Conservation (phyloP, 495 filamentous ascomycete genomes). For the Hapsidospora chrysogenum region DNA sequence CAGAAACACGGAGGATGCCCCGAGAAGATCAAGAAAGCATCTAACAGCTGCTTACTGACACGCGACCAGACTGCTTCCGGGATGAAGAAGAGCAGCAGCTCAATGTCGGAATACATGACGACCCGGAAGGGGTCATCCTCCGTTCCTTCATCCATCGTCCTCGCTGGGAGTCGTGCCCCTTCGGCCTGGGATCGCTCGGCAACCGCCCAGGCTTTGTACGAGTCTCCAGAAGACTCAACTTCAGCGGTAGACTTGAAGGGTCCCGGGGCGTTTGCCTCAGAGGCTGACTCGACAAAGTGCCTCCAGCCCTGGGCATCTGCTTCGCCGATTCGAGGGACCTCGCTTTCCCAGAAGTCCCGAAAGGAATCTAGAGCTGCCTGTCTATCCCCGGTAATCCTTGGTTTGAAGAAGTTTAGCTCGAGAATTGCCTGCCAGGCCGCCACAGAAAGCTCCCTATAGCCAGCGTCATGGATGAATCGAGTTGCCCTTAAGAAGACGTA, state of each 20-base stretch:
- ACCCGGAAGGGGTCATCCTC: conserved; percentile 1
- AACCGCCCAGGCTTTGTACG: conserved; percentile 39
- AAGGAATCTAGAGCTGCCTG: conserved; percentile 29
- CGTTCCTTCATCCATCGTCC: conserved; percentile 25
- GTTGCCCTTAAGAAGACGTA: conserved; percentile 65
- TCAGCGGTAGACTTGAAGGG: too few relatives aligned
- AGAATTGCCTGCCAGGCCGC: conserved; percentile 74
- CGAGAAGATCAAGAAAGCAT: conserved; percentile 56
- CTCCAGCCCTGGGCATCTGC: conserved; percentile 52
- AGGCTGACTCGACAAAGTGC: conserved; percentile 22
- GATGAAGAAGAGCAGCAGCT: conserved; percentile 40
- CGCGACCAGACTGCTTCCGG: conserved; percentile 14
- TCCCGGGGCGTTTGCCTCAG: conserved; percentile 18
- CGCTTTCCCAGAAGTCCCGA: conserved; percentile 72
- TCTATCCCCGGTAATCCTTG: conserved; percentile 13
- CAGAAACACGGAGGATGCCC: conserved; percentile 38
- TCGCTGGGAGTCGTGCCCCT: conserved; percentile 42
- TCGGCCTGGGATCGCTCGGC: conserved; percentile 35
- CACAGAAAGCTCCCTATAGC: conserved; percentile 59
- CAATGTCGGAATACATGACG: conserved; percentile 53
- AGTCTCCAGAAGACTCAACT: conserved; percentile 11
- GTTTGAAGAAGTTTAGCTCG: conserved; percentile 52
- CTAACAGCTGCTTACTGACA: conserved; percentile 31
- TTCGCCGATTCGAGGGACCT: conserved; percentile 69
- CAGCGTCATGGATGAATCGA: conserved; percentile 58